Evolutionary conservation across 1,139 yeast species (phyloP).

Genomic region (Geotrichum macrosporum): DNA sequence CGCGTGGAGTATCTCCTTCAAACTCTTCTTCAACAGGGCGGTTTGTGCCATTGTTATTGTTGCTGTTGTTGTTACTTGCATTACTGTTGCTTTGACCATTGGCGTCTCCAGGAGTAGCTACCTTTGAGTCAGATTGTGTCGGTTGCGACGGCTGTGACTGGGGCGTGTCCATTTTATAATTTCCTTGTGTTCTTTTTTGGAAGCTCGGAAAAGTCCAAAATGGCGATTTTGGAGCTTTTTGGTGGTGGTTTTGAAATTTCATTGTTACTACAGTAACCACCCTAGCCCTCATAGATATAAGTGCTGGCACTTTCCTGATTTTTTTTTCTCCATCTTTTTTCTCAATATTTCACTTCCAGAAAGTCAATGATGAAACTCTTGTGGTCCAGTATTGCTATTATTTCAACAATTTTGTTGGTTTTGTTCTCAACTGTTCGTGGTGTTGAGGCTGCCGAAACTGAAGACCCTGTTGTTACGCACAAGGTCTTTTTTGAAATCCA

Average conservation of each 20-base stretch:
- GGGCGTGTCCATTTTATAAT: neutral
- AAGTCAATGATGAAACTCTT: constrained; percentile 30
- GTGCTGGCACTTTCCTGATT: too few relatives aligned
- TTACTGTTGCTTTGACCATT: constrained; percentile 1
- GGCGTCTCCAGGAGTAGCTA: neutral
- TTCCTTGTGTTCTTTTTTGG: neutral
- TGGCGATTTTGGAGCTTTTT: too few relatives aligned
- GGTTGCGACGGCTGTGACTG: neutral
- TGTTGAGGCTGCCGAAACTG: constrained; percentile 18
- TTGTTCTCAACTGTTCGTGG: constrained; percentile 18
- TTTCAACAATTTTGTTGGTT: constrained; percentile 19
- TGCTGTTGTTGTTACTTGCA: constrained; percentile 1
- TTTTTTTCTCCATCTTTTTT: constrained; percentile 2
- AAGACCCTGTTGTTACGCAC: constrained; percentile 58
- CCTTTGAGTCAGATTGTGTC: neutral
- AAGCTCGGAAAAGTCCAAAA: too few relatives aligned
- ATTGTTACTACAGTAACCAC: too few relatives aligned
- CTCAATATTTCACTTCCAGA: too few relatives aligned
- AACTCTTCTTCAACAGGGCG: constrained; percentile 17
- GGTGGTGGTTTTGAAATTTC: too few relatives aligned
- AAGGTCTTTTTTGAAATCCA: constrained; percentile 83
- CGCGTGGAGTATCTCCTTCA: constrained; percentile 57
- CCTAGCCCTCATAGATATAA: too few relatives aligned
- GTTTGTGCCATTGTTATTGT: constrained; percentile 10
- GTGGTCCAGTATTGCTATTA: constrained; percentile 29